Base-by-base conservation (phyloP, 345 rosid genomes). In the Eutrema japonicum region DNA sequence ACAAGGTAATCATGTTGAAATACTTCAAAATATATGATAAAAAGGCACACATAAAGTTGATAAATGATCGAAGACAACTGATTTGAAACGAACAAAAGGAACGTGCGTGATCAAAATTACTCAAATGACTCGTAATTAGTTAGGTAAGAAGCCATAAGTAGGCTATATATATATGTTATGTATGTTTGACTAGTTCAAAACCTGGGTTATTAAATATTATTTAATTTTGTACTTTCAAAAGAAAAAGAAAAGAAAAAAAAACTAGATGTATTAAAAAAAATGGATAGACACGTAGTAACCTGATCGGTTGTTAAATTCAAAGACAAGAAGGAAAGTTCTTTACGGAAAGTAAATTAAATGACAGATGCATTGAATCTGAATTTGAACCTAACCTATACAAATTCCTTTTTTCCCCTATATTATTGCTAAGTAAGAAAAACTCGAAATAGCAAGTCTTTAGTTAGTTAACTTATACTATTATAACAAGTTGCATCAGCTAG, bases 351-450 rank as follows among this genome's bases (percentile, higher is more conserved):
- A 78, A 65, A 70, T 22, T 65, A 77, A 49, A 70, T 55, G 80
- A 38, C 68, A 72, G 81, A 79, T 84, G 62, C 89, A 84, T 63
- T 82, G 91, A 84, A 85, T 76, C 74, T 84, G 73, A 61, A 85
- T 76, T 76, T 84, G 73, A 61, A 61, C 70, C 67, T 66, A 54
- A 68, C 70, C 68, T 59, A 76, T 73, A 75, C 80, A 78, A 69
- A 75, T 73, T 43, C 65, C 56, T 67, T 71, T 53, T 71, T 57
- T 35, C 40, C 11, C 57, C 69, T 54, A 26, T 4, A 63, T 57
- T 22, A 22, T 22, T 32, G 49, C 58, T 33, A 58, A 42, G 62
- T 51, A 53, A 27, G 56, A 49, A 36, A 75, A n/a, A 33, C 10
- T 42, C 10, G 30, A 51, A 45, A 51, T 75, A 36, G 74, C 37